Base-by-base conservation (phyloP, 1,284 basidiomycete species). In the Ustilago cynodontis region DNA sequence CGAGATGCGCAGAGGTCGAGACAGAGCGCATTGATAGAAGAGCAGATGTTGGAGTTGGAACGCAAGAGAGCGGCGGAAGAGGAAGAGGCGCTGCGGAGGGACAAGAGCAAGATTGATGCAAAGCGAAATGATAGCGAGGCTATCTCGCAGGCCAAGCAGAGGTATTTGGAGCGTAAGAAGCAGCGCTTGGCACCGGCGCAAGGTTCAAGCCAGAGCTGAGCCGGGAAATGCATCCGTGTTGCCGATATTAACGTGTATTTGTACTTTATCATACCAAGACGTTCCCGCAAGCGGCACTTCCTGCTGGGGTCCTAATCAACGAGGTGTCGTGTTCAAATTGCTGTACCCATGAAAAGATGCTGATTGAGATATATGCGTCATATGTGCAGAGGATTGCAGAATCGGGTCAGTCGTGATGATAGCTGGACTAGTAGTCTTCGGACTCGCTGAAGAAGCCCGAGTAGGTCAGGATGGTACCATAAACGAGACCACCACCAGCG, bases 401-500 rank as follows among this genome's bases (percentile, higher is more conserved):
- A 33, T 5, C 11, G 29, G 6, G n/a, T n/a, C n/a, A n/a, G n/a
- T n/a, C n/a, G n/a, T n/a, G n/a, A n/a, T n/a, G n/a, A n/a, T n/a
- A n/a, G n/a, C n/a, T 59, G 35, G 35, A 22, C 47, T 60, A 83
- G 51, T 68, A 71, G 58, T 83, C 81, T 33, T 83, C 81, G 24
- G 71, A 56, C 55, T 83, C 80, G 66, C 22, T 78, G 65, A 83
- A 83, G 78, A 82, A 83, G 16, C 81, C 80, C 14, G 81, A 81
- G 59, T 83, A 83, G 31, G 80, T 78, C 45, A 83, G 45, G 57
- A 83, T 51, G 92, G 97, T 99, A 5, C 93, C 94, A 85, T 99
- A 99, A 2, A 99, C 94, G 71, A 98, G 88, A 39, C 92, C 93
- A 86, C 97, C 97, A 26, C 97, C 97, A 31, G 92, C 89, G 71